Percentiles rank a stretch among this genome's conserved stretches.
phyloP scores from a whole-genome alignment of 306 rosid species.

The Rubus idaeus region DNA sequence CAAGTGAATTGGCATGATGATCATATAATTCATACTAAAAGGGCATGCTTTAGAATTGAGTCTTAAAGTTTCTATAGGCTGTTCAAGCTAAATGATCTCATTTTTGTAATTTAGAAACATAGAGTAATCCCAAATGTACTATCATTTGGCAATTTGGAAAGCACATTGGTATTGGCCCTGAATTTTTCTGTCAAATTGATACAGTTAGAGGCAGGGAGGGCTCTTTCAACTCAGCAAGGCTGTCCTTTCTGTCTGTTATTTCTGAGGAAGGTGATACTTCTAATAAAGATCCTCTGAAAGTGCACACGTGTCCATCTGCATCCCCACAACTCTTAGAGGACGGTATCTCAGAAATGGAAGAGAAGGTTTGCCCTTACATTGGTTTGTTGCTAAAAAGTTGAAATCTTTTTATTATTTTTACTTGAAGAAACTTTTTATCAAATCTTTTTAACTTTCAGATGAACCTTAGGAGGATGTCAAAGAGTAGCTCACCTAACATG shows the following conservation, averaged over 20 bases:
- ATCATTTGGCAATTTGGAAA: background rate
- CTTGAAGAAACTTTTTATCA: slow-evolving; percentile 18
- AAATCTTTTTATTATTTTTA: background rate
- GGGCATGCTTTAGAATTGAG: background rate
- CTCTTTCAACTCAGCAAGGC: slow-evolving; percentile 44
- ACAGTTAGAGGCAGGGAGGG: slow-evolving; percentile 65
- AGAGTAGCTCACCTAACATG: slow-evolving; percentile 29
- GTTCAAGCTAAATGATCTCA: background rate
- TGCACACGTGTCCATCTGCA: slow-evolving; percentile 44
- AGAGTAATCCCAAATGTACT: background rate
- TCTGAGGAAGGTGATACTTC: slow-evolving; percentile 59
- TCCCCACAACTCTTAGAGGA: slow-evolving; percentile 43
- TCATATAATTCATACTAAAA: background rate
- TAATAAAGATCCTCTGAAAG: slow-evolving; percentile 48
- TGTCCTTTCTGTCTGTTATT: slow-evolving; percentile 51
- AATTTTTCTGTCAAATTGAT: slow-evolving; percentile 13
- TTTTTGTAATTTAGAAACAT: background rate
- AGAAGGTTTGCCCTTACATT: slow-evolving; percentile 41
- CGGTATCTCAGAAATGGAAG: slow-evolving; percentile 47
- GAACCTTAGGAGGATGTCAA: slow-evolving; percentile 38
- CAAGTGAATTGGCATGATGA: background rate
- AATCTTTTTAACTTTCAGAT: slow-evolving; percentile 41
- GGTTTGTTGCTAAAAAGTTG: background rate
- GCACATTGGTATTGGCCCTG: slow-evolving; percentile 2
- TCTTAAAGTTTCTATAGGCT: background rate